Evolutionary conservation across 139 green algal genomes (phyloP), one percentile per base, ranked within the genome.

Genomic region (Coelastrella sp.): DNA sequence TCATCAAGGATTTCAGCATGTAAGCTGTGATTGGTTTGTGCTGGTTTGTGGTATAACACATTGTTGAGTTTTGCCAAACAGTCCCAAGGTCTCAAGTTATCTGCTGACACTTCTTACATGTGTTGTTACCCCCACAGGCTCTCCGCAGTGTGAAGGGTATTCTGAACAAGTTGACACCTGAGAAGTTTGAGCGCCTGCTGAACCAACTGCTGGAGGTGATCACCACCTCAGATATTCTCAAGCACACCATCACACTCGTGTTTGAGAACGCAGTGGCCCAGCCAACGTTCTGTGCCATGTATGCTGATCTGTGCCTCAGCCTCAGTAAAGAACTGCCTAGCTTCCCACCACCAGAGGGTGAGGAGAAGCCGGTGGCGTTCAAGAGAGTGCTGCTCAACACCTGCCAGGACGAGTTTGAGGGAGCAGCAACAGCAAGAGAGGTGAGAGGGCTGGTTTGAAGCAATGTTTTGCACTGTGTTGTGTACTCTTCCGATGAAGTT

Each of bases 101-200:
- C 2, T 64, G 53, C 53, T 64, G 53, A 9, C 6, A 2, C 53
- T 64, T n/a, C 6, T 57, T n/a, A 71, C 62, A n/a, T 9, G 6
- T 71, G 62, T 15, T 53, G 66, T n/a, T 74, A 35, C 43, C 8
- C 34, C 62, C 25, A 27, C 93, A 99, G 92, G 94, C 96, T 7
- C 80, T 98, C 38, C 95, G 95, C 66, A 93, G 91, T 79, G 90
- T 99, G 48, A 99, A 99, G 93, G 95, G 94, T 77, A 96, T 99
- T 5, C 94, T 99, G 43, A 99, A 99, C 94, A 99, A 99, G 94
- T 95, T 99, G 68, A 99, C 98, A 34, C 98, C 98, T 0, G 95
- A 99, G 88, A 99, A 99, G 89, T 99, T 99, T 89, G 98, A 99
- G 45, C 91, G 93, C 5, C 92, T 98, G 86, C 88, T 96, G 51